Base-by-base conservation (phyloP, 2,329 filamentous ascomycete genomes). In the Knufia fluminis region DNA sequence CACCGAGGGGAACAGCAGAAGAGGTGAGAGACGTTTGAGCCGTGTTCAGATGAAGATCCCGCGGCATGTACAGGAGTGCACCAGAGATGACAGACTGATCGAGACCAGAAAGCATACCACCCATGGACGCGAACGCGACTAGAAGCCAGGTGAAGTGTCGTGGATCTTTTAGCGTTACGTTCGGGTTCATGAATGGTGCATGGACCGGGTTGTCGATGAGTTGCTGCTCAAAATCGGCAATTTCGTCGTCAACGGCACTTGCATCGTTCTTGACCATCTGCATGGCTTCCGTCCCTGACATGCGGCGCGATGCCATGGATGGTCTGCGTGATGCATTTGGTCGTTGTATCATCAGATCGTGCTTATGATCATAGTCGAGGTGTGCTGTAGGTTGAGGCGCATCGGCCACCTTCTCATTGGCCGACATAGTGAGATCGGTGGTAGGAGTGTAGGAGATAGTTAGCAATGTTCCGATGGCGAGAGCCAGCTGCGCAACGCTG, bases 1-100 rank as follows among this genome's bases (percentile, higher is more conserved):
- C 83, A 40, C 83, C 83, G 0, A 87, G 71, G 0, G 83, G 82
- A 76, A 86, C 85, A 32, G 77, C 81, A 1, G 80, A 77, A 64
- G 84, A 84, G 52, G 85, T 80, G 46, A 86, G 64, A 61, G 77
- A 81, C 64, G 80, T 78, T 60, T 85, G 73, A 2, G 71, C 68
- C 1, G 69, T 66, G 3, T 73, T 67, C 26, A 86, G 71, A 20
- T 68, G 60, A 1, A 86, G 68, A 39, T 80, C 79, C 0, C 62
- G 56, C 2, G 83, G 83, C 39, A 86, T 69, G 61, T 77, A 83
- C 3, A 86, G 69, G 59, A 83, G 82, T 44, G 83, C 83, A 46
- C 83, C 83, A 10, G 77, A 82, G 59, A 87, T 87, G 49, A 86
- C 70, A 40, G 79, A 83, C 65, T 87, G 83, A 60, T 87, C 83